phyloP scores from a whole-genome alignment of 371 early-diverging fungal genomes.

The Syncephalastrum sp. region DNA sequence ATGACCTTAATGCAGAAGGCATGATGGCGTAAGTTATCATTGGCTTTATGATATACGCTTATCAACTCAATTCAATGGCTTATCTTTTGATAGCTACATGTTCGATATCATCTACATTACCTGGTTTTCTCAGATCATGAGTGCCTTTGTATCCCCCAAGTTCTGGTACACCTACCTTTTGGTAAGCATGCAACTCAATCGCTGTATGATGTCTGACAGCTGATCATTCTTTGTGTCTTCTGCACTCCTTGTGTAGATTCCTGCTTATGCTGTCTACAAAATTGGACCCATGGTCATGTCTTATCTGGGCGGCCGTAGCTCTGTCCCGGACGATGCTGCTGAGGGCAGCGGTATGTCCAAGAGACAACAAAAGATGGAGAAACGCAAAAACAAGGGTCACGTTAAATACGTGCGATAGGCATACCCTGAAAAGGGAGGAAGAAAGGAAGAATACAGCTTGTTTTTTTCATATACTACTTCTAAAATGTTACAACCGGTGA shows the following conservation, averaged over 20 bases:
- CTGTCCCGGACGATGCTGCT: constrained; percentile 9
- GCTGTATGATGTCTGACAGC: constrained; percentile 1
- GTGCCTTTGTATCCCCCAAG: constrained; percentile 62
- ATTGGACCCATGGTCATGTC: constrained; percentile 54
- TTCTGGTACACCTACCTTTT: constrained; percentile 71
- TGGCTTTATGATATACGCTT: not conserved
- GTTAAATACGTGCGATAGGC: constrained; percentile 43
- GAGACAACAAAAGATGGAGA: constrained; percentile 62
- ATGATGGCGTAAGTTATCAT: constrained; percentile 64
- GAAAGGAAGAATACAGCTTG: too few species aligned
- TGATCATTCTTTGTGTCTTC: not conserved
- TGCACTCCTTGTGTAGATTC: constrained; percentile 42
- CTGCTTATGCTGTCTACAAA: constrained; percentile 62
- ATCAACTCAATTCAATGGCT: not conserved
- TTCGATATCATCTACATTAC: constrained; percentile 85
- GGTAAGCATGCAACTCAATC: constrained; percentile 29
- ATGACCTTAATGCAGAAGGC: constrained; percentile 75
- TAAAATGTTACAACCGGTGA: too few species aligned
- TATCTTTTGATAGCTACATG: constrained; percentile 55
- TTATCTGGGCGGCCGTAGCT: constrained; percentile 40
- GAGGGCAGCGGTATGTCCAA: constrained; percentile 50
- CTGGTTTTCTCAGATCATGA: constrained; percentile 76
- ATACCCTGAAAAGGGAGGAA: too few species aligned
- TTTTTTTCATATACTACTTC: too few species aligned
- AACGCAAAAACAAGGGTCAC: constrained; percentile 52